These are phyloP conservation scores for Gentiana dahurica DNA, from an alignment of 257 asterid genomes.

Conservation along the genomic window DNA sequence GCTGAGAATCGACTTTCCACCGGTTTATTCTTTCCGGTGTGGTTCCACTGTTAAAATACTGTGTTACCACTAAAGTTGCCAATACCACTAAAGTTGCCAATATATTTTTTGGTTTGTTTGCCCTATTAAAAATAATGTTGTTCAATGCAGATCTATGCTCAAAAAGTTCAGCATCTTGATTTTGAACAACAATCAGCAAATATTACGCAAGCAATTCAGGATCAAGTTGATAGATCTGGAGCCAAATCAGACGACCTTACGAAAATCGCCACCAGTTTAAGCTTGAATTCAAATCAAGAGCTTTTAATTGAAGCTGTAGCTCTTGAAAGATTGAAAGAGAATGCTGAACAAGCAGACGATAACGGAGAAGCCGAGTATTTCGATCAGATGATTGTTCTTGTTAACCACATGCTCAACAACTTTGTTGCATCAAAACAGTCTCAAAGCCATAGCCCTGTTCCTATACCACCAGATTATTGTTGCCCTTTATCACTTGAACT, in stretches of 20 bases:
- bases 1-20: too few species aligned
- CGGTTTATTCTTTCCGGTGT: too few species aligned
- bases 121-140: neutral
- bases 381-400: slow-evolving; percentile 28
- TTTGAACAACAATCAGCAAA: slow-evolving; percentile 14
- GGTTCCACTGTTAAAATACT: too few species aligned
- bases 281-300: slow-evolving; percentile 27
- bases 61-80: neutral
- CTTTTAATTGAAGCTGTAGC: slow-evolving; percentile 32
- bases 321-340: slow-evolving; percentile 33
- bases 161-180: slow-evolving; percentile 21
- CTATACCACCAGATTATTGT: slow-evolving; percentile 30
- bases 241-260: slow-evolving; percentile 18
- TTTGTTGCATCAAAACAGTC: slow-evolving; percentile 23
- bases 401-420: slow-evolving; percentile 23
- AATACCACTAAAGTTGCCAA: neutral
- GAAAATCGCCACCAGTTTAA: slow-evolving; percentile 19
- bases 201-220: slow-evolving; percentile 17
- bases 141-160: slow-evolving; percentile 19
- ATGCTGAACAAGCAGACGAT: slow-evolving; percentile 23
- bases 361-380: slow-evolving; percentile 26
- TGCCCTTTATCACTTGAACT: slow-evolving; percentile 34
- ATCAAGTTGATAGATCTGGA: slow-evolving; percentile 28
- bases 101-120: slow-evolving; percentile 1
- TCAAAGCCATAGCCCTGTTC: slow-evolving; percentile 24